phyloP scores from a whole-genome alignment of 2,329 filamentous ascomycete genomes.

The Ophiostoma novo-ulmi region DNA sequence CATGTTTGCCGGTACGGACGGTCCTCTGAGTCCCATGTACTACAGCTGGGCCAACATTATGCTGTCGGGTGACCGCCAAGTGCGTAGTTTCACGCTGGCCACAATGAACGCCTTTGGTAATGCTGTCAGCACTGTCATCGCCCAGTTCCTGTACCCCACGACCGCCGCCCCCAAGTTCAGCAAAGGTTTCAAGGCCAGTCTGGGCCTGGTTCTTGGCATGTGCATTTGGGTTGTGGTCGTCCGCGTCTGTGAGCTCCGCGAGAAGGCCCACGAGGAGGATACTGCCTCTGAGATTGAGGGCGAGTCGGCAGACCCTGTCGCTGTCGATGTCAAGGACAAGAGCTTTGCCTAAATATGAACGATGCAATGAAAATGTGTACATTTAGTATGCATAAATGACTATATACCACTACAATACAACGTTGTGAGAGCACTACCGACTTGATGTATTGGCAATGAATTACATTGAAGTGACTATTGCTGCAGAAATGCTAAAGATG shows the following conservation, averaged over 20 bases:
- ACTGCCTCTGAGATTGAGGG: neutral
- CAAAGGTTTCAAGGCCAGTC: constrained; percentile 33
- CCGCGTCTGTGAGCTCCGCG: constrained; percentile 19
- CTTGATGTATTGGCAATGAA: neutral
- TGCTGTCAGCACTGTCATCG: constrained; percentile 33
- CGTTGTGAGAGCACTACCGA: neutral
- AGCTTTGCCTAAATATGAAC: neutral
- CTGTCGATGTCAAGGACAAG: neutral
- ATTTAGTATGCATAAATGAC: neutral
- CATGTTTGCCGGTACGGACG: constrained; percentile 36
- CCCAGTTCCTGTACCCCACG: constrained; percentile 35
- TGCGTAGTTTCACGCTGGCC: constrained; percentile 30
- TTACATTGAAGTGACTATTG: neutral
- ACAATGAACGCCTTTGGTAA: constrained; percentile 33
- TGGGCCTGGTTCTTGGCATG: constrained; percentile 27
- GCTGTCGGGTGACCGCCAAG: constrained; percentile 28
- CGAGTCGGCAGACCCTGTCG: neutral
- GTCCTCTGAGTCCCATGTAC: constrained; percentile 36
- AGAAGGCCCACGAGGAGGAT: constrained; percentile 8
- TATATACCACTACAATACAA: neutral
- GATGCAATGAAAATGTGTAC: neutral
- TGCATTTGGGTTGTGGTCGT: constrained; percentile 22
- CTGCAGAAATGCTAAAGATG: neutral
- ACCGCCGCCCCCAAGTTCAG: constrained; percentile 33
- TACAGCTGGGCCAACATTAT: constrained; percentile 29